Evolutionary conservation across 495 filamentous ascomycete genomes (phyloP), one percentile per base, ranked within the genome.

Genomic region (Aspergillus olivimuriae): DNA sequence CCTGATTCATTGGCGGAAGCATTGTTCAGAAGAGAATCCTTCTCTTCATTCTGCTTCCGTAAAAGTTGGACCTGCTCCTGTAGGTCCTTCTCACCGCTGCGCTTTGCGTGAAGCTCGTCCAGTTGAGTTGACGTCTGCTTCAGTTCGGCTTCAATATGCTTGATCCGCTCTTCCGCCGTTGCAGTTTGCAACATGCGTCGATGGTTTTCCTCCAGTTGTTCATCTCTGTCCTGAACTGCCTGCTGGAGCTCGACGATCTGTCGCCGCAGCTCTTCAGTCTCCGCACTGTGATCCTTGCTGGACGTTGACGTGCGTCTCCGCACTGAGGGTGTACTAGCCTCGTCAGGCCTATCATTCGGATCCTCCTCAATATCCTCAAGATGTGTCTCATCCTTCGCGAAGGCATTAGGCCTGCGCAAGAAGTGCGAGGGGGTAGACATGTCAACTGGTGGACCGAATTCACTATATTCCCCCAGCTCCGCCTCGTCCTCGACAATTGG

Each of bases 361-460:
- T 62, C 53, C 26, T 71, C 69, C 41, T 70, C 61, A 14, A 73
- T 71, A 36, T 62, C 56, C 41, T 70, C 69, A 5, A 73, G 53
- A 14, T 63, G 66, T 3, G 65, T 69, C 2, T 57, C 53, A 32
- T 70, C 67, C 26, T 56, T 66, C 0, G 52, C 51, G 3, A 58
- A 43, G 0, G 46, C 56, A 33, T 51, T 53, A 0, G 39, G 53
- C 16, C 67, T 50, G 44, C 61, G 63, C 34, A 73, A 38, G 2
- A 73, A 21, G 48, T 73, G 69, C 30, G 69, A 71, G 6, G 69
- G 69, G 4, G 69, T 73, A 1, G 69, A 73, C 66, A 73, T 71
- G 42, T 71, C 69, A 7, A 70, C 56, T 5, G 69, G 69, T 2
- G 68, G 66, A 3, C 60, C 67, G 31, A 71, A 73, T 52, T 73